Base-by-base conservation (phyloP, 1,139 yeast species). In the Saccharomycopsis hybrid region DNA sequence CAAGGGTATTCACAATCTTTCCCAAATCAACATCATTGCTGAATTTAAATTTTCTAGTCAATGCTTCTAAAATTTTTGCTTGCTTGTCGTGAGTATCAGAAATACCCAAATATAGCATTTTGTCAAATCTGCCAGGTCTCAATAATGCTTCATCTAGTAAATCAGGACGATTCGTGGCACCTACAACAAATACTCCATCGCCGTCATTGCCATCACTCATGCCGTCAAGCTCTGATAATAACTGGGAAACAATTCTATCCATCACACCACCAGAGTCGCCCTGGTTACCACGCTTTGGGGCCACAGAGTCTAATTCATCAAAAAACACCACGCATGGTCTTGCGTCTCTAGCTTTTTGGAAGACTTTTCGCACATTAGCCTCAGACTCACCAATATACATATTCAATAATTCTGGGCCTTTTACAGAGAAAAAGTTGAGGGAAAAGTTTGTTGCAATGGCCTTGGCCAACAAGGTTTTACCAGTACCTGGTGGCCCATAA, bases 361-460 rank as follows among this genome's bases (percentile, higher is more conserved):
- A 92, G 5, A 92, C 96, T 51, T 89, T 76, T 54, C 98, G 79
- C 13, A 92, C 97, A 64, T 92, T 92, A 24, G 97, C 97, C 67
- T 92, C 98, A 1, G 96, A 87, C 65, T 92, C 98, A 64, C 98
- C 98, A 68, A 92, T 92, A 65, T 92, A 92, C 97, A 90, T 92
- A 65, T 92, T 90, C 57, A 90, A 74, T 54, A 90, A 73, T 65
- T 90, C 97, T 0, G 97, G 97, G 18, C 97, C 97, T 64, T 90
- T 90, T 29, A 90, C 97, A 57, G 96, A 86, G 67, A 92, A 90
- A 65, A 92, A 92, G 63, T 92, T 92, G 57, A 92, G 73, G 2
- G 96, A 85, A 62, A 90, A 92, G 57, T 90, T 88, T 1, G 97
- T 87, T 1, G 97, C 97, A 60, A 92, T 92, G 0, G 97, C 97